Evolutionary conservation across 345 rosid genomes (phyloP).

Genomic region (Gossypium mustelinum): DNA sequence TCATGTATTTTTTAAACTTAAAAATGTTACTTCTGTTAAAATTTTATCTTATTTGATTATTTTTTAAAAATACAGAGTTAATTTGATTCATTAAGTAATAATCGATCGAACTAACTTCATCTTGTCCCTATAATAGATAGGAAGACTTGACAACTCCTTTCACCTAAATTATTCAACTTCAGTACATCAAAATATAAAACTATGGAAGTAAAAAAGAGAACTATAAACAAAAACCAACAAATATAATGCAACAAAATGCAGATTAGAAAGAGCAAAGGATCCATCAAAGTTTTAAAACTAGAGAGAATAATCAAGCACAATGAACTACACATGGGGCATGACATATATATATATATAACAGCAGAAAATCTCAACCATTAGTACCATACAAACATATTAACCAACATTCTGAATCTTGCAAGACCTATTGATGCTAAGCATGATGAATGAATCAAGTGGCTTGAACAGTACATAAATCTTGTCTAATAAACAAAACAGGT

Average conservation of each 20-base stretch:
- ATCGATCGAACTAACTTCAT: too few species aligned
- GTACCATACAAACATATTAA: not conserved
- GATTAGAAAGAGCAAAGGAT: not conserved
- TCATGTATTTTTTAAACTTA: too few species aligned
- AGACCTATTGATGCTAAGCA: not conserved
- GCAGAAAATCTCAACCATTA: not conserved
- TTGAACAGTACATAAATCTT: not conserved
- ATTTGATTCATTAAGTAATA: too few species aligned
- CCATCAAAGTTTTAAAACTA: not conserved
- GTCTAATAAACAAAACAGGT: not conserved
- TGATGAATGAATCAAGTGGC: not conserved
- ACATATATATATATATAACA: not conserved
- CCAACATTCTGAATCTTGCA: not conserved
- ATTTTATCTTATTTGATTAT: too few species aligned
- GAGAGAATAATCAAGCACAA: not conserved
- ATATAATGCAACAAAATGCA: not conserved
- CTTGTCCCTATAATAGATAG: too few species aligned
- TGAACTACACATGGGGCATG: not conserved
- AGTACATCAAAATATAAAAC: too few species aligned
- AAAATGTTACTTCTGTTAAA: too few species aligned
- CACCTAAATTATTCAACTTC: too few species aligned
- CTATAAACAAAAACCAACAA: too few species aligned
- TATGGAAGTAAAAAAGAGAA: too few species aligned
- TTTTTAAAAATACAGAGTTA: too few species aligned
- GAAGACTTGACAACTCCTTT: too few species aligned